Percentiles rank a stretch among this genome's conserved stretches.
Evolutionary conservation across 257 asterid genomes (phyloP).

Genomic region (Sherardia arvensis): DNA sequence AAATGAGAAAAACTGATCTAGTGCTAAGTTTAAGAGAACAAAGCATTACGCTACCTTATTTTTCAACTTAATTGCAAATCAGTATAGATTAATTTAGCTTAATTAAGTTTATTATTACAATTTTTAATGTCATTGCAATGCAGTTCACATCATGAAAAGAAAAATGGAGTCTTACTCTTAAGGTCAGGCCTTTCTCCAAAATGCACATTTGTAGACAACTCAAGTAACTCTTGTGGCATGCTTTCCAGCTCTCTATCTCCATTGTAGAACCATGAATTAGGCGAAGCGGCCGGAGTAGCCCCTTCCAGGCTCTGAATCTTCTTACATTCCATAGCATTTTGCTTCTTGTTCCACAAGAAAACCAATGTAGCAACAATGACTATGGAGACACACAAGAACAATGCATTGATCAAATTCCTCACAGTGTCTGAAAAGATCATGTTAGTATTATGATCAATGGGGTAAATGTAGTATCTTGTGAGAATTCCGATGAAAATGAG

Average conservation of each 20-base stretch:
- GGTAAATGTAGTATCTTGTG: slow-evolving; percentile 46
- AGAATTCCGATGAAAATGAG: slow-evolving; percentile 40
- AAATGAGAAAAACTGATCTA: too few relatives aligned
- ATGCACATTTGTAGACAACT: slow-evolving; percentile 50
- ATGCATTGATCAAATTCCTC: slow-evolving; percentile 30
- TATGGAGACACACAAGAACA: slow-evolving; percentile 40
- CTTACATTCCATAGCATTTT: slow-evolving; percentile 23
- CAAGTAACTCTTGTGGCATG: slow-evolving; percentile 43
- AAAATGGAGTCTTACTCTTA: slow-evolving; percentile 38
- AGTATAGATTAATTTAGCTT: too few relatives aligned
- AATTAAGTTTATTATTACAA: too few relatives aligned
- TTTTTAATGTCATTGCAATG: too few relatives aligned
- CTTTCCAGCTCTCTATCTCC: slow-evolving; percentile 74
- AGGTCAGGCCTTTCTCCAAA: slow-evolving; percentile 77
- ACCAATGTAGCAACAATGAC: slow-evolving; percentile 30
- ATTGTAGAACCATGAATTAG: slow-evolving; percentile 40
- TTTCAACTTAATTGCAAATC: too few relatives aligned
- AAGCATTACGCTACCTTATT: too few relatives aligned
- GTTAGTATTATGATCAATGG: slow-evolving; percentile 50
- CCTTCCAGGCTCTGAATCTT: slow-evolving; percentile 62
- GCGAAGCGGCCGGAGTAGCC: slow-evolving; percentile 46
- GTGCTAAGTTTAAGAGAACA: too few relatives aligned
- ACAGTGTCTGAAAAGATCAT: slow-evolving; percentile 28
- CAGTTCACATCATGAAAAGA: not conserved
- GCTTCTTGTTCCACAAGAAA: slow-evolving; percentile 50